A percentile compares a stretch with the other conserved stretches of the same genome.
These are phyloP conservation scores for Yamadazyma diospyri DNA, from an alignment of 1,139 yeast genomes.

Conservation along the genomic window DNA sequence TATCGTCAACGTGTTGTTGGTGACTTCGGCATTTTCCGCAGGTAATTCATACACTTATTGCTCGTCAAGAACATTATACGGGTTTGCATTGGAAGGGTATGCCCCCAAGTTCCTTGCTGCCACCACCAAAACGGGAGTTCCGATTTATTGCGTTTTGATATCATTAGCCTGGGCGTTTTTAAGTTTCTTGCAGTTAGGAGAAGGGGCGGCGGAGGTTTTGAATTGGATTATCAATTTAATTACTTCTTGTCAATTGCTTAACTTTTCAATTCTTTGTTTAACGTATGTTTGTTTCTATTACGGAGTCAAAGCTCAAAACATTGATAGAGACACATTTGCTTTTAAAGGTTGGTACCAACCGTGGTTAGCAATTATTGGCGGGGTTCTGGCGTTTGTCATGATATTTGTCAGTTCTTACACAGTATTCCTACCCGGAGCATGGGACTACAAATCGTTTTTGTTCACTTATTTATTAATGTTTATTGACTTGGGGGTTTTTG, in stretches of 20 bases:
- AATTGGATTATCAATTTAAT: constrained; percentile 68
- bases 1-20: constrained; percentile 42
- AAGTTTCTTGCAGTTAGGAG: constrained; percentile 37
- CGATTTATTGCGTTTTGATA: constrained; percentile 29
- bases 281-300: constrained; percentile 56
- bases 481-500: constrained; percentile 53
- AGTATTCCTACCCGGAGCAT: constrained; percentile 60
- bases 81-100: constrained; percentile 43
- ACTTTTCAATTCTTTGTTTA: constrained; percentile 63
- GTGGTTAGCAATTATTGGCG: constrained; percentile 35
- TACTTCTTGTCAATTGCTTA: constrained; percentile 58
- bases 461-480: constrained; percentile 69
- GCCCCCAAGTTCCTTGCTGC: constrained; percentile 49
- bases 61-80: constrained; percentile 43
- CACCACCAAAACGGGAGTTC: constrained; percentile 37
- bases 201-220: constrained; percentile 52
- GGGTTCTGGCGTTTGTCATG: constrained; percentile 40
- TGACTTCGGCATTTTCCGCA: constrained; percentile 44
- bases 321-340: constrained; percentile 48
- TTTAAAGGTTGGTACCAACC: constrained; percentile 45
- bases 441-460: constrained; percentile 60
- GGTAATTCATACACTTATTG: constrained; percentile 48
- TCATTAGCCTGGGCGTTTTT: constrained; percentile 41
- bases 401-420: constrained; percentile 63
- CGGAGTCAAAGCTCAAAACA: constrained; percentile 65